These are phyloP conservation scores for Aphanomyces cochlioides DNA, from an alignment of 352 stramenopile species.

Conservation along the genomic window DNA sequence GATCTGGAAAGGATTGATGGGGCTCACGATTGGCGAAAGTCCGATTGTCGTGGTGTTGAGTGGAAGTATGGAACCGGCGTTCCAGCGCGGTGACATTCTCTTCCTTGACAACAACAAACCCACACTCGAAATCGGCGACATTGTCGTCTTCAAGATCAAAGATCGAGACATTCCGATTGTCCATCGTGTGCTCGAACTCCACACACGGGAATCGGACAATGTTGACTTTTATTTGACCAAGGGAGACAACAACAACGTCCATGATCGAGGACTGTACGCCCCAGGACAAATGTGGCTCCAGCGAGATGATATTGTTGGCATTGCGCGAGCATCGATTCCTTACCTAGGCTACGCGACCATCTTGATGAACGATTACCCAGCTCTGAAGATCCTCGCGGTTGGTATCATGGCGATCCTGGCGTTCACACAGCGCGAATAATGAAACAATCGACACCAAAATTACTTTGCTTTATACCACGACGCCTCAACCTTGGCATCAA, in stretches of 20 bases:
- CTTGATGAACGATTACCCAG: slow-evolving; percentile 98
- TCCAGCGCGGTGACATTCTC: slow-evolving; percentile 98
- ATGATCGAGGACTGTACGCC: slow-evolving; percentile 97
- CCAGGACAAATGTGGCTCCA: slow-evolving; percentile 98
- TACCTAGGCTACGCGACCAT: slow-evolving; percentile 99
- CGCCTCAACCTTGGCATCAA: slow-evolving; percentile 93
- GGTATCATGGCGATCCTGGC: slow-evolving; percentile 75
- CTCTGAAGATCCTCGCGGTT: slow-evolving; percentile 90
- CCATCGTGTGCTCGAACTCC: slow-evolving; percentile 97
- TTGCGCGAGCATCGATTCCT: slow-evolving; percentile 92
- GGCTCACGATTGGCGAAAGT: slow-evolving; percentile 95
- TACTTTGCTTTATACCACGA: slow-evolving; percentile 99
- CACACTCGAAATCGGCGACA: slow-evolving; percentile 81
- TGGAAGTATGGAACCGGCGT: slow-evolving; percentile 98
- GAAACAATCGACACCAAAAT: neutral
- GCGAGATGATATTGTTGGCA: slow-evolving; percentile 96
- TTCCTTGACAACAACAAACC: slow-evolving; percentile 96
- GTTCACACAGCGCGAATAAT: slow-evolving; percentile 74
- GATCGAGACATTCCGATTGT: slow-evolving; percentile 99
- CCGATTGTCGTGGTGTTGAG: slow-evolving; percentile 98
- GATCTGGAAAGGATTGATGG: slow-evolving; percentile 99
- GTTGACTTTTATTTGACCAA: slow-evolving; percentile 97
- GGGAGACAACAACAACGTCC: slow-evolving; percentile 99
- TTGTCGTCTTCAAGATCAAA: slow-evolving; percentile 97
- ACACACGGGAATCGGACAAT: slow-evolving; percentile 84